Base-by-base conservation (phyloP, 306 rosid genomes). In the Delonix regia region DNA sequence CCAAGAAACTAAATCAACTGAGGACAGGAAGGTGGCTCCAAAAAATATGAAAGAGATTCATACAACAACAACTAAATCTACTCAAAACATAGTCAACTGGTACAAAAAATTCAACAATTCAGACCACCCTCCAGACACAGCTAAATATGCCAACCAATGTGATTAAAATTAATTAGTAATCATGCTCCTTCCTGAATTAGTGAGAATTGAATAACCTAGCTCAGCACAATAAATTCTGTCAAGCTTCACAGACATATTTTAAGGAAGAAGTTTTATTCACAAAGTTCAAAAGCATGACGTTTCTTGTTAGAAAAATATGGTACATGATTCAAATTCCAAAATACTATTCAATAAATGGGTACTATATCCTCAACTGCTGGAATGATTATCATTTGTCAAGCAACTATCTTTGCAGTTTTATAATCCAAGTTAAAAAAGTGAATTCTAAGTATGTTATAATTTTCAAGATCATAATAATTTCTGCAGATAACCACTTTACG, bases 1-100 rank as follows among this genome's bases (percentile, higher is more conserved):
- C 48, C 69, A 65, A 69, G 51, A 86, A 76, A 71, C 55, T 5
- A 48, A 72, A 55, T 51, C 49, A 73, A 73, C 33, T 9, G 53
- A 25, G n/a, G 9, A 60, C 71, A 52, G n/a, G 30, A 42, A 80
- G 9, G 1, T 22, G 63, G 42, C 34, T 64, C 27, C 18, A 77
- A 66, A 13, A 13, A 62, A 41, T 60, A 25, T 52, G 24, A 25
- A 69, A 75, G 39, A 71, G 71, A 76, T 25, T 83, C 49, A 74
- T 62, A 52, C 22, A 53, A 45, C 3, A 55, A 48, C 38, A 67
- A 63, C 42, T 34, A 55, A 78, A 64, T 69, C 59, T 41, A 53
- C 76, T 51, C 52, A 12, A 61, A 61, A 78, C 22, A n/a, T 24
- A 6, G 30, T 42, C 34, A 45, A 48, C 5, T 36, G 39, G 45